Percentiles rank a stretch among this genome's conserved stretches.
These are phyloP conservation scores for Penicillium oxalicum DNA, from an alignment of 2,329 filamentous ascomycete species.

Conservation along the genomic window DNA sequence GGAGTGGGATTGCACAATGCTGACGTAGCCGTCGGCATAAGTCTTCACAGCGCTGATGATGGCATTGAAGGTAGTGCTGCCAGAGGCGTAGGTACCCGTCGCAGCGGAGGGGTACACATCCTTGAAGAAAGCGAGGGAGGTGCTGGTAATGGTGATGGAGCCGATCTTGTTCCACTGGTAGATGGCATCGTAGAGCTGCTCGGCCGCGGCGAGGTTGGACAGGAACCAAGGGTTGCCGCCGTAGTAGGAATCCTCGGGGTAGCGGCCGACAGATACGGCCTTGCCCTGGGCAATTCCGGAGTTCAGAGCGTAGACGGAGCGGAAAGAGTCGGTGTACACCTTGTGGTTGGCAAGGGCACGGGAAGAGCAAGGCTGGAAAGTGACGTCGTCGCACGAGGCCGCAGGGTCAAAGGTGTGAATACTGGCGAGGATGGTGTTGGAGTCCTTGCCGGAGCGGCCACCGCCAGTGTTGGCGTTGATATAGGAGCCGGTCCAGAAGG, in stretches of 20 bases:
- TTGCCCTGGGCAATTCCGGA: conserved; percentile 21
- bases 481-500: conserved; percentile 63
- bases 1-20: conserved; percentile 35
- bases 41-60: conserved; percentile 56
- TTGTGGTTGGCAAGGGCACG: conserved; percentile 69
- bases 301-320: conserved; percentile 58
- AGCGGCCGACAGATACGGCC: conserved; percentile 52
- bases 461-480: conserved; percentile 62
- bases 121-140: conserved; percentile 66
- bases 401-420: conserved; percentile 39
- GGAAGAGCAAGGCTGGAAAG: conserved; percentile 73
- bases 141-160: conserved; percentile 58
- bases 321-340: conserved; percentile 68
- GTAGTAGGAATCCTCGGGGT: conserved; percentile 68
- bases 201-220: conserved; percentile 68
- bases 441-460: conserved; percentile 63
- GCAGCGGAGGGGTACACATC: conserved; percentile 55
- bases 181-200: conserved; percentile 71
- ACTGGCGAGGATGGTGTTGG: conserved; percentile 57
- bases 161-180: conserved; percentile 63
- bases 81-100: conserved; percentile 59
- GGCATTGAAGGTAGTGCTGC: conserved; percentile 47
- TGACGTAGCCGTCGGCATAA: conserved; percentile 56
- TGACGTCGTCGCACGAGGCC: conserved; percentile 38
- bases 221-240: conserved; percentile 77